Evolutionary conservation across 495 filamentous ascomycete species (phyloP), one percentile per base, ranked within the genome.

Genomic region (Xanthoparmelia taractica): DNA sequence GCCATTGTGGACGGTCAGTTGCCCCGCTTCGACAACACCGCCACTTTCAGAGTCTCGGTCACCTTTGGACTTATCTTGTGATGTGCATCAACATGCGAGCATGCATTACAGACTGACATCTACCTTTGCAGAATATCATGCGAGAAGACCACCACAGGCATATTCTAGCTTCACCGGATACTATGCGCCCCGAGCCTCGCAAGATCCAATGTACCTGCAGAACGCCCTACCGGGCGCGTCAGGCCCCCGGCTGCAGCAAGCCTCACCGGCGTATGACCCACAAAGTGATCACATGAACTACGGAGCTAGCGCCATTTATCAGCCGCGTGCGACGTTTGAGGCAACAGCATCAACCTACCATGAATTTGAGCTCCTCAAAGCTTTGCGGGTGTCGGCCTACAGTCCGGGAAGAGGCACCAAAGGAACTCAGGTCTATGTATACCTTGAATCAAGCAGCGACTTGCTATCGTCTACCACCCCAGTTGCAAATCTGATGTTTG

Each of bases 371-470:
- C 10, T 63, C 25, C 72, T 69, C 12, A 74, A 73, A 63, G 20
- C 77, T 45, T 83, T 87, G 36, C 80, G 85, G 67, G 77, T 96
- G 58, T 77, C 82, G 37, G 85, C 83, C 50, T 90, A 84, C 71
- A 75, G 80, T 40, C 93, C 94, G 20, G 76, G 77, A 41, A 73
- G 79, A 67, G 94, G 93, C 31, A 70, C 77, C 4, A 79, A 82
- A 70, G 89, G 89, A 58, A 87, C 86, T 18, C 81, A 83, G 65
- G 76, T 97, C 11, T 76, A 80, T 48, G 81, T 96, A 58, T 85
- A 88, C 71, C 83, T 96, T 54, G 82, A 84, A 65, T 87, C 85
- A 17, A 81, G 85, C 36, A 88, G 87, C 72, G 90, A 96, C 66
- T 74, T 86, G 25, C 78, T 87, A 67, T 78, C 81, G 25, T 78